Evolutionary conservation across 257 asterid genomes (phyloP).

Genomic region (Ballota nigra): DNA sequence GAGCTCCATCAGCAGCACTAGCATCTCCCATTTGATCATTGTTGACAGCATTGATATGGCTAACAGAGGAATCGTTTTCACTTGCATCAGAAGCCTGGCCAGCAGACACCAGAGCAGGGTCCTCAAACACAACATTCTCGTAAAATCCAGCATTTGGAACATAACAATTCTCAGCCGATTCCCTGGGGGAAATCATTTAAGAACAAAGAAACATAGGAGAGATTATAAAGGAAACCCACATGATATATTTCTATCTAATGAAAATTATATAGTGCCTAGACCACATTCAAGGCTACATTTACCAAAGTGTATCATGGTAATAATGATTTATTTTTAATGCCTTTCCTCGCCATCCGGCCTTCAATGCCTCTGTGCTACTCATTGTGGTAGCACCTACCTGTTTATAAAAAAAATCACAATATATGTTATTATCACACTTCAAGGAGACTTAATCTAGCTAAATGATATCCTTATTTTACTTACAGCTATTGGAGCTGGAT

Average conservation of each 20-base stretch:
- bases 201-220: conserved; percentile 9
- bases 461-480: conserved; percentile 31
- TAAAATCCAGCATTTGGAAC: conserved; percentile 92
- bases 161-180: conserved; percentile 61
- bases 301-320: conserved; percentile 89
- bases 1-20: conserved; percentile 33
- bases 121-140: conserved; percentile 79
- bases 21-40: conserved; percentile 36
- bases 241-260: conserved; percentile 1
- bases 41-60: conserved; percentile 32
- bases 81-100: conserved; percentile 46
- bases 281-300: conserved; percentile 16
- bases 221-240: neutral
- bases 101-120: conserved; percentile 58
- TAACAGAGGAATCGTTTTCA: conserved; percentile 53
- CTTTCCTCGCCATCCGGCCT: conserved; percentile 92
- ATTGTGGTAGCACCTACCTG: conserved; percentile 90
- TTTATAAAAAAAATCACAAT: conserved; percentile 7
- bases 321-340: conserved; percentile 76
- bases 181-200: conserved; percentile 47
- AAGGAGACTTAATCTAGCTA: conserved; percentile 1
- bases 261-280: neutral
- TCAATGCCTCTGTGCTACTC: conserved; percentile 77
- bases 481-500: conserved; percentile 95
- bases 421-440: conserved; percentile 5